phyloP scores from a whole-genome alignment of 2,329 filamentous ascomycete genomes.

The Fusarium floridanum region DNA sequence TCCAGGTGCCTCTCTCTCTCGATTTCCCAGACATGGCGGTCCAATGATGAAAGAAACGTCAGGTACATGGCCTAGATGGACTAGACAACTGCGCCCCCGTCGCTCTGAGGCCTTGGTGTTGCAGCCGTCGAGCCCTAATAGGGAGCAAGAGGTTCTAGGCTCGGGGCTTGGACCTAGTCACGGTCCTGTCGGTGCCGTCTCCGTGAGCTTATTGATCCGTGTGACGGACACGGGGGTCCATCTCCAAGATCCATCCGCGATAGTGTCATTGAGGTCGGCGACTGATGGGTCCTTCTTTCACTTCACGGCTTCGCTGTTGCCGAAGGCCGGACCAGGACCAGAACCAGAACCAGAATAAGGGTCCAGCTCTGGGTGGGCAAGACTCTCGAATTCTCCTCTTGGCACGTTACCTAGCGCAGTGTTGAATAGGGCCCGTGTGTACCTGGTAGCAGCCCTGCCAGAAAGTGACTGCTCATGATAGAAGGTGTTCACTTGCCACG shows the following conservation, averaged over 20 bases:
- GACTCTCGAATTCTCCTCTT: constrained; percentile 15
- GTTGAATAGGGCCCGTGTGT: constrained; percentile 20
- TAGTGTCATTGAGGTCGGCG: constrained; percentile 7
- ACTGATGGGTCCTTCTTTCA: neutral
- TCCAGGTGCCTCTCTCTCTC: neutral
- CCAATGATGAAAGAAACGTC: neutral
- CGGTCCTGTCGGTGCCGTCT: constrained; percentile 18
- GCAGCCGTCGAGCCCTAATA: constrained; percentile 18
- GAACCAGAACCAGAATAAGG: constrained; percentile 27
- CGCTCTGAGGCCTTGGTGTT: constrained; percentile 24
- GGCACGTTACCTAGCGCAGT: neutral
- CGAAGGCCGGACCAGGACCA: constrained; percentile 21
- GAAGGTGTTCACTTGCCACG: constrained; percentile 33
- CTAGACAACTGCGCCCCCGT: constrained; percentile 21
- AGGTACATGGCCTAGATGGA: constrained; percentile 6
- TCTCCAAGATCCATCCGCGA: constrained; percentile 16
- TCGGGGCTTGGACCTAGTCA: constrained; percentile 14
- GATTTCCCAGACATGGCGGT: neutral
- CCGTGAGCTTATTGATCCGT: constrained; percentile 19
- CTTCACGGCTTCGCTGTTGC: constrained; percentile 16
- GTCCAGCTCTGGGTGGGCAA: constrained; percentile 28
- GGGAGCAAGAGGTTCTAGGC: constrained; percentile 31
- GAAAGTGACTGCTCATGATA: constrained; percentile 11
- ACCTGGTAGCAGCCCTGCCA: constrained; percentile 18
- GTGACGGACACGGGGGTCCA: constrained; percentile 6